Evolutionary conservation across 306 rosid genomes (phyloP).

Genomic region (Prunus mume): DNA sequence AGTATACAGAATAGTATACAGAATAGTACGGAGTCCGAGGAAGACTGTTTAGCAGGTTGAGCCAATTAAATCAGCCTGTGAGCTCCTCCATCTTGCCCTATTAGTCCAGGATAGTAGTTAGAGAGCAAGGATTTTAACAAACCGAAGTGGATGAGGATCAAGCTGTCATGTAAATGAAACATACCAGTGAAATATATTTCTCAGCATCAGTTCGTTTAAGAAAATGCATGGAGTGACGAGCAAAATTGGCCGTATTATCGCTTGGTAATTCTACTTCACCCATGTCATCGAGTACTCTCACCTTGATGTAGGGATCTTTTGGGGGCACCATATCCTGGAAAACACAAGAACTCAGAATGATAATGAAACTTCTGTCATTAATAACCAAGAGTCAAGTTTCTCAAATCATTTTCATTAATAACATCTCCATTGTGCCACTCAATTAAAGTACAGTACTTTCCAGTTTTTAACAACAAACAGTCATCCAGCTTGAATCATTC

Average conservation of each 20-base stretch:
- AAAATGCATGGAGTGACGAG: conserved; percentile 85
- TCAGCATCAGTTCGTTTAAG: conserved; percentile 92
- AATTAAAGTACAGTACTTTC: background rate
- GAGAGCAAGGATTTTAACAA: conserved; percentile 7
- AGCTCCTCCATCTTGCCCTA: conserved; percentile 97
- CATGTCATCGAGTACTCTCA: conserved; percentile 84
- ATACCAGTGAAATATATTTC: conserved; percentile 67
- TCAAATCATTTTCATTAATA: background rate
- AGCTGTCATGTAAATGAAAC: conserved; percentile 22
- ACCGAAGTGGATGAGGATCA: conserved; percentile 3
- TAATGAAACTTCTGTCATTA: background rate
- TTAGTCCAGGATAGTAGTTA: conserved; percentile 9
- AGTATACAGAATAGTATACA: no score
- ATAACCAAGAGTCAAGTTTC: background rate
- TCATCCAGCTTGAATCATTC: background rate
- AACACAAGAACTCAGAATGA: conserved; percentile 15
- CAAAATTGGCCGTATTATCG: conserved; percentile 73
- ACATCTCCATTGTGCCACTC: background rate
- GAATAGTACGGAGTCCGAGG: background rate
- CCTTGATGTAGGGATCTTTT: conserved; percentile 89
- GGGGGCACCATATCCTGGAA: conserved; percentile 96
- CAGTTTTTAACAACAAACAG: background rate
- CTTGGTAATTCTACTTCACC: conserved; percentile 74
- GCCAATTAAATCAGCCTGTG: conserved; percentile 36
- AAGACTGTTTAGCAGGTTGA: background rate